Conservation (phyloP, 306 rosid genomes). For the Quercus gilva region DNA sequence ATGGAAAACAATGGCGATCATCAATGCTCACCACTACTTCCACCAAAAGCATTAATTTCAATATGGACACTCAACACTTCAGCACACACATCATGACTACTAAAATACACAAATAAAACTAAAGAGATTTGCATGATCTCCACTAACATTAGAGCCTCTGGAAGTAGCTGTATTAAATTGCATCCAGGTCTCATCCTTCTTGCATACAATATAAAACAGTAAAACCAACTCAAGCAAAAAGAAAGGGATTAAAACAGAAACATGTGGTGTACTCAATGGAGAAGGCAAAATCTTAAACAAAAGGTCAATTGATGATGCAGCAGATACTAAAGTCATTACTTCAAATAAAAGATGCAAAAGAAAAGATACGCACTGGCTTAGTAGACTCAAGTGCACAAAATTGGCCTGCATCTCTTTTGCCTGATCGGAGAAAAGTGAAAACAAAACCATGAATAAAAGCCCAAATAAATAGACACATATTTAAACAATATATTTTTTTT, state of each 20-base stretch:
- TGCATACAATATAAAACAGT: no score
- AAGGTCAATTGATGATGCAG: not conserved
- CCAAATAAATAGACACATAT: not conserved
- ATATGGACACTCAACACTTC: not conserved
- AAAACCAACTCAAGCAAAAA: no score
- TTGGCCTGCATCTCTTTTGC: constrained; percentile 87
- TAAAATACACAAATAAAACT: no score
- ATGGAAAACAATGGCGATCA: not conserved
- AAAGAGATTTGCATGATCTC: no score
- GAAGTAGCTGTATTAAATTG: no score
- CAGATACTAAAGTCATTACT: not conserved
- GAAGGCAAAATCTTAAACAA: not conserved
- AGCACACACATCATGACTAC: not conserved
- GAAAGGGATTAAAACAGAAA: not conserved
- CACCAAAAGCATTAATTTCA: no score
- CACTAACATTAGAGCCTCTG: no score
- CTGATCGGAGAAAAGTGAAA: constrained; percentile 30
- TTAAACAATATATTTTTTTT: not conserved
- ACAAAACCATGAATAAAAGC: constrained; percentile 21
- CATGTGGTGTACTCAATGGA: not conserved
- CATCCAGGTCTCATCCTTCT: no score
- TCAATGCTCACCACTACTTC: no score
- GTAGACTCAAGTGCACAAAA: constrained; percentile 57
- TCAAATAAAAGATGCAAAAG: not conserved
- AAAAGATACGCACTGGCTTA: constrained; percentile 73